Evolutionary conservation across 148 eudicot genomes (phyloP), one percentile per base, ranked within the genome.

Genomic region (Dianthus caryophyllus): DNA sequence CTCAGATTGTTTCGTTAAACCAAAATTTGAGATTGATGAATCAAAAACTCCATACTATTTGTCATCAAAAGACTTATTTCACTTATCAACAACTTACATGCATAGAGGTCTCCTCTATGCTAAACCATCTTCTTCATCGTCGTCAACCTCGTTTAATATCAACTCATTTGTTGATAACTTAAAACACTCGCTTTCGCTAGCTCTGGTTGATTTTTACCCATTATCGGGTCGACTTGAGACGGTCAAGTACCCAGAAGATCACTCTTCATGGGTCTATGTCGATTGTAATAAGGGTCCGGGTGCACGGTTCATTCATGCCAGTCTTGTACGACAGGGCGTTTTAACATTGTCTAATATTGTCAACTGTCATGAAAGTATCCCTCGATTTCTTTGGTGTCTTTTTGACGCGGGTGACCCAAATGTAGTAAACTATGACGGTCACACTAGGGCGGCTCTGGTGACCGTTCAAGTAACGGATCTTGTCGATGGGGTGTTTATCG

Each of bases 341-440:
- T 5, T 50, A 8, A 50, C 24, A 6, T 18, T 50, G n/a, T 50
- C 54, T 0, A 18, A 50, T 50, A 50, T 50, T 18, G 56, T 51
- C 1, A 14, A 11, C 4, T 47, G 3, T 14, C 2, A 47, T 47
- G 20, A 47, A 47, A 47, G 20, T 47, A 17, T 51, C 6, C 4
- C 25, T 51, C 56, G 24, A 2, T 9, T 9, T 51, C 9, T 51
- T 18, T 54, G 66, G 9, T 64, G 66, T 22, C 57, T 75, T 47
- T 75, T 75, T 16, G 74, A 64, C 20, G 59, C 41, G 13, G 70
- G 66, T 18, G 66, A 62, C 9, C 26, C 2, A 25, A 9, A 58
- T 36, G 66, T 68, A 14, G 74, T 70, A 1, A 75, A 70, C 53
- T 66, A 75, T 18, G 78, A 75, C 39, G 78, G 78, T 39, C 74